Percentiles rank a stretch among this genome's conserved stretches.
phyloP scores from a whole-genome alignment of 2,329 filamentous ascomycete species.

The Emergomyces orientalis region DNA sequence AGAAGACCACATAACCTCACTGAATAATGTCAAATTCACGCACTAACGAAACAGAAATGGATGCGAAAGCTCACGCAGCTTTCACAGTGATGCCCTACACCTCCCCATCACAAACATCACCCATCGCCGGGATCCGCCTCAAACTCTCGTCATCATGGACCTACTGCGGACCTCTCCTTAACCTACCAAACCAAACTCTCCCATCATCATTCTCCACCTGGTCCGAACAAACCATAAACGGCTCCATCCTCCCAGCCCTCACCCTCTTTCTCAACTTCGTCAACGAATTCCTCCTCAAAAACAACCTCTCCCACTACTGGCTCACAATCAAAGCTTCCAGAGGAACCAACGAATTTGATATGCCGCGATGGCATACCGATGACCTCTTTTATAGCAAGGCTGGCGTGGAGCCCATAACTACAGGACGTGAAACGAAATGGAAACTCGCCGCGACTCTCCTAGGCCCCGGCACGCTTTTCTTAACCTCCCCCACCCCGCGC shows the following conservation, averaged over 20 bases:
- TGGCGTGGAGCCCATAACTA: not conserved
- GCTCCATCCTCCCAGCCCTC: slow-evolving; percentile 28
- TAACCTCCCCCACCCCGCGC: slow-evolving; percentile 25
- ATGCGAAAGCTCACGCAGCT: slow-evolving; percentile 16
- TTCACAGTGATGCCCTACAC: slow-evolving; percentile 18
- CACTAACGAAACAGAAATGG: slow-evolving; percentile 12
- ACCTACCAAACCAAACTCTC: slow-evolving; percentile 19
- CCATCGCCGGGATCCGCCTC: slow-evolving; percentile 6
- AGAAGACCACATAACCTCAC: not conserved
- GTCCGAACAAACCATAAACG: slow-evolving; percentile 27
- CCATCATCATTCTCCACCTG: slow-evolving; percentile 36
- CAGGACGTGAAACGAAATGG: slow-evolving; percentile 32
- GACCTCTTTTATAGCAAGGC: slow-evolving; percentile 36
- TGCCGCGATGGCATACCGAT: slow-evolving; percentile 43
- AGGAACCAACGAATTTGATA: slow-evolving; percentile 37
- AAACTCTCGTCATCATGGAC: slow-evolving; percentile 33
- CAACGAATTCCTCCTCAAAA: slow-evolving; percentile 29
- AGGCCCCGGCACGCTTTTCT: slow-evolving; percentile 41
- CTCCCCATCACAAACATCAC: not conserved
- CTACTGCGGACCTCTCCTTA: slow-evolving; percentile 37
- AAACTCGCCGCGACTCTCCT: slow-evolving; percentile 42
- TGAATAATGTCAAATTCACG: not conserved
- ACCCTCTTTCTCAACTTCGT: slow-evolving; percentile 27
- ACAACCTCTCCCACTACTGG: slow-evolving; percentile 38
- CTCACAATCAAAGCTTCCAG: slow-evolving; percentile 41